phyloP scores from a whole-genome alignment of 345 rosid genomes.

The Erodium maritimum region DNA sequence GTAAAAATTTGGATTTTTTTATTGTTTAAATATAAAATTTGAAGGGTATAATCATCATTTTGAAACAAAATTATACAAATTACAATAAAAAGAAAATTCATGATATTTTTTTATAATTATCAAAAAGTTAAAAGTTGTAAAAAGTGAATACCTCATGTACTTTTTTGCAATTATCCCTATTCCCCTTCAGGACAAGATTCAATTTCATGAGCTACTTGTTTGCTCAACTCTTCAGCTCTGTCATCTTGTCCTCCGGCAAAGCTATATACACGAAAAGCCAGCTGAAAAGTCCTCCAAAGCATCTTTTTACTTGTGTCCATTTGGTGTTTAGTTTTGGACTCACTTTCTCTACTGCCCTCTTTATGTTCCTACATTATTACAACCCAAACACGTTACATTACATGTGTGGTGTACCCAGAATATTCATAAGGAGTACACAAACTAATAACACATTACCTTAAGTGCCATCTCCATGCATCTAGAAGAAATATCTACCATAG shows the following conservation, averaged over 20 bases:
- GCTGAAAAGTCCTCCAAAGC: conserved; percentile 56
- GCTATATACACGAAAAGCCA: conserved; percentile 47
- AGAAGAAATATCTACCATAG: conserved; percentile 66
- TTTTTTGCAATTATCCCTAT: too few species aligned
- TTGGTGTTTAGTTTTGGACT: conserved; percentile 3
- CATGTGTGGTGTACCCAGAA: too few species aligned
- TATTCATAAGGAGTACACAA: not conserved
- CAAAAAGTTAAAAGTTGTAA: too few species aligned
- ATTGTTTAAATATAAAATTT: too few species aligned
- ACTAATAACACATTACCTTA: conserved; percentile 24
- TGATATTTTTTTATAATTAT: too few species aligned
- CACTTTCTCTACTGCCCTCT: conserved; percentile 13
- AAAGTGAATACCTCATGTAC: too few species aligned
- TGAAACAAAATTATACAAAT: too few species aligned
- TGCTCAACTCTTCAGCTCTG: conserved; percentile 38
- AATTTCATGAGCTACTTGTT: conserved; percentile 46
- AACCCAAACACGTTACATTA: too few species aligned
- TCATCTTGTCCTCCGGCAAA: conserved; percentile 74
- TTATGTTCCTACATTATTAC: conserved; percentile 39
- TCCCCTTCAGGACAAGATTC: conserved; percentile 25
- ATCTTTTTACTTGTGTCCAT: conserved; percentile 20
- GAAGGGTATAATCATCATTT: too few species aligned
- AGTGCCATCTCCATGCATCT: conserved; percentile 56
- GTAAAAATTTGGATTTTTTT: too few species aligned
- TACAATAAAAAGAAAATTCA: too few species aligned